Evolutionary conservation across 768 basidiomycete species (phyloP).

Genomic region (Cubamyces lactineus): DNA sequence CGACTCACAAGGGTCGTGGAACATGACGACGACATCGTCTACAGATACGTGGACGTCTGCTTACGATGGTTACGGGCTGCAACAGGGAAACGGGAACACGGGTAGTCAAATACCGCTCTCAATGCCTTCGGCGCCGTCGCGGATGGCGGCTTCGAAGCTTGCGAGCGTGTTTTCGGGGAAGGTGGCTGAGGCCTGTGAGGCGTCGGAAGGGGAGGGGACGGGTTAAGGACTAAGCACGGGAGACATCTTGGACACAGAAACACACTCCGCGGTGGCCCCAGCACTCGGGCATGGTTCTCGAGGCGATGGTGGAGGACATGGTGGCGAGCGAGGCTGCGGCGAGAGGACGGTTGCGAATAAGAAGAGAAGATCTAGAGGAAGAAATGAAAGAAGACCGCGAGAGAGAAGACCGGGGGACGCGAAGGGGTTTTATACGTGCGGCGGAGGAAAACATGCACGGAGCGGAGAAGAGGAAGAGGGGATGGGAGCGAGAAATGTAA

Average conservation of each 20-base stretch:
- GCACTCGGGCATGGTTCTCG: constrained; percentile 55
- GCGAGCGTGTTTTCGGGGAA: constrained; percentile 95
- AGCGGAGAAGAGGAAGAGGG: neutral
- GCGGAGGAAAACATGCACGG: constrained; percentile 8
- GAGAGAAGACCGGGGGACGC: constrained; percentile 2
- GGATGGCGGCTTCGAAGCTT: constrained; percentile 93
- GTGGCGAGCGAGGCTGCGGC: constrained; percentile 12
- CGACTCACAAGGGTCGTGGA: constrained; percentile 83
- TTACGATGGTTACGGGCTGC: constrained; percentile 50
- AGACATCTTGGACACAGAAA: constrained; percentile 23
- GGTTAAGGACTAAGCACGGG: constrained; percentile 12
- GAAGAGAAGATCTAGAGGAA: neutral
- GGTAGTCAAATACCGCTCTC: constrained; percentile 84
- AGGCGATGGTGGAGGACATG: constrained; percentile 26
- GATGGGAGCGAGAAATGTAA: neutral
- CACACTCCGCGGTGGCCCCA: constrained; percentile 76
- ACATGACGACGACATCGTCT: constrained; percentile 91
- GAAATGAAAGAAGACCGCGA: neutral
- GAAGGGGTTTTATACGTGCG: constrained; percentile 12
- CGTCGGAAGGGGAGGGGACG: constrained; percentile 11
- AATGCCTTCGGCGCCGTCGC: constrained; percentile 94
- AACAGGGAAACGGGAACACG: constrained; percentile 36
- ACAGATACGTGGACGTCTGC: constrained; percentile 92
- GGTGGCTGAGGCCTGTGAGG: constrained; percentile 72
- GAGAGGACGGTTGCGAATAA: constrained; percentile 18